Evolutionary conservation across 225 moss, liverwort and hornwort species (phyloP).

Genomic region (Rhytidiadelphus loreus): DNA sequence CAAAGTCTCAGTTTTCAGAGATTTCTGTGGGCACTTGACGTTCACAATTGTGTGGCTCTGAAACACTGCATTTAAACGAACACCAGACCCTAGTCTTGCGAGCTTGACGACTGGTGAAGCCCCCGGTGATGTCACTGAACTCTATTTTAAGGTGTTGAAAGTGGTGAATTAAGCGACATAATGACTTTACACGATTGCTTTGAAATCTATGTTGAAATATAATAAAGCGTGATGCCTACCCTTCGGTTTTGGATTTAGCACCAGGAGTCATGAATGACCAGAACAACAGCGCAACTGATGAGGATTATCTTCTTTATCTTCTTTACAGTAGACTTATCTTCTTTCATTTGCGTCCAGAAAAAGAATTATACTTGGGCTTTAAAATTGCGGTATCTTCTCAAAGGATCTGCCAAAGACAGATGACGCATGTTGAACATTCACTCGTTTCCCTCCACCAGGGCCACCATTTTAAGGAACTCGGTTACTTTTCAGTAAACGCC

Average conservation of each 20-base stretch:
- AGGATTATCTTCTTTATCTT: no score
- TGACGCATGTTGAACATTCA: background rate
- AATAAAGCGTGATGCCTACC: no score
- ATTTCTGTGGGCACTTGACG: background rate
- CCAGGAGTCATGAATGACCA: background rate
- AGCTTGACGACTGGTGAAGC: background rate
- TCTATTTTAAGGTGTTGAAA: background rate
- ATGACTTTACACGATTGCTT: background rate
- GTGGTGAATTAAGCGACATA: no score
- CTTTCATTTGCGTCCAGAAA: background rate
- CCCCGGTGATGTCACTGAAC: background rate
- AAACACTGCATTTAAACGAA: background rate
- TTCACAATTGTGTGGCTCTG: background rate
- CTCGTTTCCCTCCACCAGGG: background rate
- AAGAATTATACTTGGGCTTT: background rate
- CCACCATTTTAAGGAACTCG: background rate
- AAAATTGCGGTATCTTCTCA: background rate
- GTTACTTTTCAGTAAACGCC: no score
- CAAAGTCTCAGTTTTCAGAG: background rate
- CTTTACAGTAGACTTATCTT: background rate
- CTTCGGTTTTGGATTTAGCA: background rate
- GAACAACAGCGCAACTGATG: background rate
- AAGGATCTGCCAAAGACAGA: background rate
- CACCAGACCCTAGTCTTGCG: background rate
- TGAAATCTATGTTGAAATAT: background rate